Evolutionary conservation across 106 monocot genomes (phyloP).

Genomic region (Acanthochlamys bracteata): DNA sequence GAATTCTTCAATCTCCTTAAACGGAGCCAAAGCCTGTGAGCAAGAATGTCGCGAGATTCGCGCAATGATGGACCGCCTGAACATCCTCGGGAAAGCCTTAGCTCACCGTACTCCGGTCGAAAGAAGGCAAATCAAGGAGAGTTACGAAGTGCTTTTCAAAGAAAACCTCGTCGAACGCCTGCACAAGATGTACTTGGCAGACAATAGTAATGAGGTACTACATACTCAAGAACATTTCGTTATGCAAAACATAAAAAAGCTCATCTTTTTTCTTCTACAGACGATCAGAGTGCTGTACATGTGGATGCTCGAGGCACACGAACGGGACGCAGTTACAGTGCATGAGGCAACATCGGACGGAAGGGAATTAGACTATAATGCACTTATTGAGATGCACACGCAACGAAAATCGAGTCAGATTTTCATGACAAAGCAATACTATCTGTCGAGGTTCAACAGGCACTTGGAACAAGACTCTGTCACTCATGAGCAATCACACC

Average conservation of each 20-base stretch:
- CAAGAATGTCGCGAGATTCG: constrained; percentile 37
- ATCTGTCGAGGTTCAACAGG: constrained; percentile 24
- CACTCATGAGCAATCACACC: constrained; percentile 9
- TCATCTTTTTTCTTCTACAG: background rate
- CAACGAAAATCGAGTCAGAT: constrained; percentile 40
- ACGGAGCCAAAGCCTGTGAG: constrained; percentile 26
- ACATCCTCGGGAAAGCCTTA: constrained; percentile 2
- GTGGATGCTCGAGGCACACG: constrained; percentile 38
- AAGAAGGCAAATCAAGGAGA: constrained; percentile 21
- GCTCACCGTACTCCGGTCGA: constrained; percentile 12
- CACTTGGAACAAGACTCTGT: constrained; percentile 34
- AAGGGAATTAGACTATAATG: constrained; percentile 17
- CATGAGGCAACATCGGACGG: constrained; percentile 6
- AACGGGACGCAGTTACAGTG: constrained; percentile 31
- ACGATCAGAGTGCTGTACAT: constrained; percentile 11
- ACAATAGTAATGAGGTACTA: constrained; percentile 13
- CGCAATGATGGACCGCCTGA: background rate
- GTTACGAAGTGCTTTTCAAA: constrained; percentile 17
- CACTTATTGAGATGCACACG: constrained; percentile 35
- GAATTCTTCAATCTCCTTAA: too few relatives aligned
- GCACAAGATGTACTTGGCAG: background rate
- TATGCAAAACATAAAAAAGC: too few relatives aligned
- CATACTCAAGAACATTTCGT: too few relatives aligned
- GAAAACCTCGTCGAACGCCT: constrained; percentile 30
- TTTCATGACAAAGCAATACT: constrained; percentile 30